phyloP scores from a whole-genome alignment of 1,139 yeast genomes.

The Candida sanyaensis region DNA sequence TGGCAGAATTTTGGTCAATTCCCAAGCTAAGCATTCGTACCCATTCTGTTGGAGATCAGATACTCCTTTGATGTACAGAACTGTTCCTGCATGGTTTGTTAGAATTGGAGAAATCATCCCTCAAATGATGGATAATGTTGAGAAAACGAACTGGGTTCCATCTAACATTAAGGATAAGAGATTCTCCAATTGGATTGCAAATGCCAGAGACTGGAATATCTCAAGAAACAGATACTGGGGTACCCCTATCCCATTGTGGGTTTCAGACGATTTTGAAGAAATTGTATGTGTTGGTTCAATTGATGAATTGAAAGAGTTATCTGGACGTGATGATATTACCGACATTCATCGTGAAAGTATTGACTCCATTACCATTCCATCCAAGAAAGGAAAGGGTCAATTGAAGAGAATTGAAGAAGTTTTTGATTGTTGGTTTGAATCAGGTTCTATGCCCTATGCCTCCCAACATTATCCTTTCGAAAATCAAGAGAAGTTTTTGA shows the following conservation, averaged over 20 bases:
- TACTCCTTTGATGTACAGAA: constrained; percentile 92
- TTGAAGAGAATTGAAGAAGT: constrained; percentile 95
- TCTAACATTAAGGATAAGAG: constrained; percentile 86
- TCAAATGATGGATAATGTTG: constrained; percentile 84
- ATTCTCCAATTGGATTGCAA: constrained; percentile 95
- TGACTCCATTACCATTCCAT: constrained; percentile 91
- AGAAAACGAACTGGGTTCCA: constrained; percentile 94
- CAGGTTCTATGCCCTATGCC: constrained; percentile 99
- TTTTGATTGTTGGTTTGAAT: constrained; percentile 99
- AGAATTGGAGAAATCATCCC: constrained; percentile 86
- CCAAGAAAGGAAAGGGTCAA: constrained; percentile 84
- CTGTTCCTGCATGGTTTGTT: constrained; percentile 99
- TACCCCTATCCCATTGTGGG: constrained; percentile 98
- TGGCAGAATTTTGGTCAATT: constrained; percentile 73
- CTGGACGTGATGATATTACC: constrained; percentile 78
- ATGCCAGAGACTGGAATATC: constrained; percentile 98
- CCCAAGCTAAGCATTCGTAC: constrained; percentile 92
- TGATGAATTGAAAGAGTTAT: constrained; percentile 77
- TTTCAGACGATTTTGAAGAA: constrained; percentile 88
- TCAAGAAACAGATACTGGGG: constrained; percentile 99
- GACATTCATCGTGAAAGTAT: constrained; percentile 94
- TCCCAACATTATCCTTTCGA: constrained; percentile 97
- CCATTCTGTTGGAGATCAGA: constrained; percentile 99
- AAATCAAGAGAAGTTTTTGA: constrained; percentile 68
- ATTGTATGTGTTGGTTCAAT: constrained; percentile 91